Evolutionary conservation across 2,329 filamentous ascomycete genomes (phyloP).

Genomic region (Orbilia blumenaviensis): DNA sequence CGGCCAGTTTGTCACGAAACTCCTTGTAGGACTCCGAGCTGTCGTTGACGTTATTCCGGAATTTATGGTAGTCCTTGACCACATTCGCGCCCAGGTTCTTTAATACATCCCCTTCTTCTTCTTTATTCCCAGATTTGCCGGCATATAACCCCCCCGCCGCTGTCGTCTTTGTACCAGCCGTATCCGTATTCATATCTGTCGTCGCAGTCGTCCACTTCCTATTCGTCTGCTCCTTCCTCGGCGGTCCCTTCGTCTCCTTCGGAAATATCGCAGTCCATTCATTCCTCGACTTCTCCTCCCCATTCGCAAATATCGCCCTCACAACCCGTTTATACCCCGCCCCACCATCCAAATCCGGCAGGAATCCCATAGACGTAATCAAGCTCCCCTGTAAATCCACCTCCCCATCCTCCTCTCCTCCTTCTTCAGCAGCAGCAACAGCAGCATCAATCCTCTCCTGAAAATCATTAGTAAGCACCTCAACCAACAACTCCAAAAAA

Average conservation of each 20-base stretch:
- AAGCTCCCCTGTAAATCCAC: constrained; percentile 42
- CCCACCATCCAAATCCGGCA: constrained; percentile 26
- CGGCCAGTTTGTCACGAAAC: constrained; percentile 17
- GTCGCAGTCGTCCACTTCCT: no score
- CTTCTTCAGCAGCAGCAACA: no score
- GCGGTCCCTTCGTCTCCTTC: constrained; percentile 41
- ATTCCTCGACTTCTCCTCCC: constrained; percentile 35
- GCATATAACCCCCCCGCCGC: no score
- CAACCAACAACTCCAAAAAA: constrained; percentile 34
- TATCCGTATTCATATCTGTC: no score
- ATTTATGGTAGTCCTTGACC: constrained; percentile 5
- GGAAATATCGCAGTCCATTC: constrained; percentile 38
- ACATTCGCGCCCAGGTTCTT: background rate
- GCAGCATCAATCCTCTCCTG: constrained; percentile 34
- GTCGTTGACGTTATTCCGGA: constrained; percentile 32
- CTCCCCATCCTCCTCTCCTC: no score
- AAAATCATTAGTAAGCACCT: constrained; percentile 35
- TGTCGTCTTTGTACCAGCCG: no score
- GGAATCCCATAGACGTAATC: constrained; percentile 24
- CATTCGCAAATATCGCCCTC: constrained; percentile 47
- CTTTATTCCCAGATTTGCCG: no score
- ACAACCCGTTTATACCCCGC: constrained; percentile 48
- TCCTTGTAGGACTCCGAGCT: constrained; percentile 28
- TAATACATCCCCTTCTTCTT: no score
- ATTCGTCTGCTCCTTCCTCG: constrained; percentile 31